phyloP scores from a whole-genome alignment of 129 eudicot genomes.

The Cynara cardunculus region DNA sequence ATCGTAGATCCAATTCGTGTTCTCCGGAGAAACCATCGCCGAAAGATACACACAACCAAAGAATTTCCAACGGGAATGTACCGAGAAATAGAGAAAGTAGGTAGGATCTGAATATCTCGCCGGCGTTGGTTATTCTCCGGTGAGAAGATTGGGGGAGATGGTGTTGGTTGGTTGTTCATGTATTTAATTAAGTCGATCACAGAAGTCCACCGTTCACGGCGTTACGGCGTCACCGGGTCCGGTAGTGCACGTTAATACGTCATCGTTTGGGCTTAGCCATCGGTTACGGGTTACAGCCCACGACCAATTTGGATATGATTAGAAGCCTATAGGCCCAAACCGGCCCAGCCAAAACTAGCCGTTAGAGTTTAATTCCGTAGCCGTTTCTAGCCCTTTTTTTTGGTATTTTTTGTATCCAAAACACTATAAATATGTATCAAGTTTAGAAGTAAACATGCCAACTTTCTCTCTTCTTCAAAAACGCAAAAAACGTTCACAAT shows the following conservation, averaged over 20 bases:
- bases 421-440: too few species aligned
- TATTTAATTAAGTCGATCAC: not conserved
- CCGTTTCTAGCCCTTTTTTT: too few species aligned
- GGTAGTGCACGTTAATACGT: not conserved
- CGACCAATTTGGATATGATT: too few species aligned
- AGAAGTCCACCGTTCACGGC: not conserved
- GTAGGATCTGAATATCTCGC: not conserved
- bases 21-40: conserved; percentile 66
- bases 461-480: too few species aligned
- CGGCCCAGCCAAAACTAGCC: too few species aligned
- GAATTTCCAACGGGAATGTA: not conserved
- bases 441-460: too few species aligned
- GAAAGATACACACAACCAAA: not conserved
- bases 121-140: conserved; percentile 23
- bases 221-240: not conserved
- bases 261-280: not conserved
- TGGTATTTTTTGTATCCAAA: too few species aligned
- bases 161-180: not conserved
- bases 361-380: too few species aligned
- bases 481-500: too few species aligned
- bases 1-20: conserved; percentile 60
- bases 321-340: too few species aligned
- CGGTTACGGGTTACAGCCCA: not conserved
- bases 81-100: not conserved
- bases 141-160: conserved; percentile 17